Evolutionary conservation across 371 early-diverging fungal genomes (phyloP).

Genomic region (Scutellospora calospora): DNA sequence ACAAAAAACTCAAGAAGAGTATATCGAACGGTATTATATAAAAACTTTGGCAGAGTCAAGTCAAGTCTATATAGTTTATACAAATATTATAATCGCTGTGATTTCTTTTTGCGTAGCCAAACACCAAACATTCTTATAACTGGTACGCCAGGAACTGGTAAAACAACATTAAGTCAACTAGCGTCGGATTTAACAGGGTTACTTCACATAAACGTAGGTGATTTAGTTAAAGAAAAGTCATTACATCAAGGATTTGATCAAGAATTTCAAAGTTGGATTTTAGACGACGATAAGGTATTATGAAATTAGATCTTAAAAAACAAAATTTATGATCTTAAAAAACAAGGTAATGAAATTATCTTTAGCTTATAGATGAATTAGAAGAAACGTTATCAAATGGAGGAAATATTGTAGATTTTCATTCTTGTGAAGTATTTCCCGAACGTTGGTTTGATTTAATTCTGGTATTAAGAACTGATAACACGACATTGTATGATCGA

Average conservation of each 20-base stretch:
- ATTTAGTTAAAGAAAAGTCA: slow-evolving; percentile 85
- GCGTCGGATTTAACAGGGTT: slow-evolving; percentile 73
- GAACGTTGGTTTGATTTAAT: slow-evolving; percentile 98
- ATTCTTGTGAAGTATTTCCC: slow-evolving; percentile 94
- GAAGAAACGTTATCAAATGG: slow-evolving; percentile 78
- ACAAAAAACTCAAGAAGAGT: no score
- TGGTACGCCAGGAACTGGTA: slow-evolving; percentile 98
- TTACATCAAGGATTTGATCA: slow-evolving; percentile 90
- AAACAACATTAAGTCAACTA: slow-evolving; percentile 92
- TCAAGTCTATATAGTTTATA: no score
- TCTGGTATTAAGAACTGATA: slow-evolving; percentile 88
- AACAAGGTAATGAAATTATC: neutral
- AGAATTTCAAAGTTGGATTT: slow-evolving; percentile 89
- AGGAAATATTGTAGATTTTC: slow-evolving; percentile 92
- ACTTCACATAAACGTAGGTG: slow-evolving; percentile 87
- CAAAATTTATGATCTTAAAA: no score
- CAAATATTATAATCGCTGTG: no score
- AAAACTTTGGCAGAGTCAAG: no score
- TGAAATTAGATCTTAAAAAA: no score
- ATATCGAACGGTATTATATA: no score
- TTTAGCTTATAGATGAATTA: slow-evolving; percentile 84
- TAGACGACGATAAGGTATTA: slow-evolving; percentile 92
- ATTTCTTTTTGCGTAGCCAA: no score
- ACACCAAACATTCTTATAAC: slow-evolving; percentile 97
- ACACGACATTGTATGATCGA: slow-evolving; percentile 82